A percentile compares a stretch with the other conserved stretches of the same genome.
Evolutionary conservation across 2,329 filamentous ascomycete species (phyloP).

Genomic region (Hortaea sp.): DNA sequence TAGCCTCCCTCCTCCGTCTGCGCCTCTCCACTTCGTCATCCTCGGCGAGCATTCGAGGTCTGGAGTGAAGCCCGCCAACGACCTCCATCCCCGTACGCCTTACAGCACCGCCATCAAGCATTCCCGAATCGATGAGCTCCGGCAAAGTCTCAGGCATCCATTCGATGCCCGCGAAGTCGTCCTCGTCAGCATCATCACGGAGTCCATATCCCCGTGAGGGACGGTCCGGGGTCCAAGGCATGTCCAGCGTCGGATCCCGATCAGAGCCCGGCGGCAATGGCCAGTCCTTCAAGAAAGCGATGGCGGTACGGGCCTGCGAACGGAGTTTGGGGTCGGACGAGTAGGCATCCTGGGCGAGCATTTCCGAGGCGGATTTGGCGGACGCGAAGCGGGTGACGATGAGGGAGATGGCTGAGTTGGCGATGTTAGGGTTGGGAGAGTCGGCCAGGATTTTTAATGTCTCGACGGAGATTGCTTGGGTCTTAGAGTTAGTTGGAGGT

Average conservation of each 20-base stretch:
- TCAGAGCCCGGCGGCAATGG: background rate
- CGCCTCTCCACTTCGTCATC: constrained; percentile 58
- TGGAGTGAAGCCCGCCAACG: background rate
- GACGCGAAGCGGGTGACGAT: constrained; percentile 17
- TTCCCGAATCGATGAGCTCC: background rate
- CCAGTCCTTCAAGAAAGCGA: constrained; percentile 14
- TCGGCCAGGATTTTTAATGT: constrained; percentile 32
- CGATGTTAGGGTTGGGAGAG: constrained; percentile 34
- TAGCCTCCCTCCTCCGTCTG: constrained; percentile 69
- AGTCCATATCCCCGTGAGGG: background rate
- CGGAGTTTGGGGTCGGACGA: constrained; percentile 7
- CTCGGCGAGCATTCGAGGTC: background rate
- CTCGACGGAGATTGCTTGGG: constrained; percentile 29
- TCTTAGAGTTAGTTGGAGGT: background rate
- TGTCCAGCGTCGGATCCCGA: background rate
- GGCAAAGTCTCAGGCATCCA: background rate
- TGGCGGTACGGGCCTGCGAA: constrained; percentile 8
- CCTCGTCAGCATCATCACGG: background rate
- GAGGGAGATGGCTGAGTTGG: constrained; percentile 24
- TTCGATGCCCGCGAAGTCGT: background rate
- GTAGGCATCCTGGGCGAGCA: constrained; percentile 9
- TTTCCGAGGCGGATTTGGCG: constrained; percentile 6
- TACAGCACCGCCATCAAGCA: background rate
- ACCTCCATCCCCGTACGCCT: background rate
- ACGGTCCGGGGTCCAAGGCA: background rate